Evolutionary conservation across 345 rosid genomes (phyloP).

Genomic region (Durio zibethinus): DNA sequence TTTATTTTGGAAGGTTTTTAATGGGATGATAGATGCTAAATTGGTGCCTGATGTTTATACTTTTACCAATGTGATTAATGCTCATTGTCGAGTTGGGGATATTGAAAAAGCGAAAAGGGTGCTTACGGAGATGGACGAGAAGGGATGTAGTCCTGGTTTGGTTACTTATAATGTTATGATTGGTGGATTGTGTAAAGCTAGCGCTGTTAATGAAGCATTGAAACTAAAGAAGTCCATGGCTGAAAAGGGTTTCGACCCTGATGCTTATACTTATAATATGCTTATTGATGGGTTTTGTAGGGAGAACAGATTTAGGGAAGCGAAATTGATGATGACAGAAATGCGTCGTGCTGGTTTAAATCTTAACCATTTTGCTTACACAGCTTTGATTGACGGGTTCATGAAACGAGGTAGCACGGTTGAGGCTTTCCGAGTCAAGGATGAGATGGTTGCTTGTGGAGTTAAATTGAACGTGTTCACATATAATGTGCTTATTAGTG

Average conservation of each 20-base stretch:
- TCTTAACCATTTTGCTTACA: slow-evolving; percentile 44
- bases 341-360: slow-evolving; percentile 47
- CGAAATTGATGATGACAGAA: slow-evolving; percentile 48
- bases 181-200: slow-evolving; percentile 51
- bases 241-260: slow-evolving; percentile 46
- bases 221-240: slow-evolving; percentile 45
- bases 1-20: slow-evolving; percentile 61
- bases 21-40: slow-evolving; percentile 47
- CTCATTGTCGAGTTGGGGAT: slow-evolving; percentile 55
- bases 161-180: slow-evolving; percentile 54
- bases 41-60: slow-evolving; percentile 44
- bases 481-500: slow-evolving; percentile 48
- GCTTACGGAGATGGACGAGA: slow-evolving; percentile 48
- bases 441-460: slow-evolving; percentile 55
- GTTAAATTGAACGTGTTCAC: slow-evolving; percentile 33
- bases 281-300: slow-evolving; percentile 60
- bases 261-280: slow-evolving; percentile 34
- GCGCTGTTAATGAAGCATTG: slow-evolving; percentile 54
- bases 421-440: slow-evolving; percentile 56
- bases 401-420: slow-evolving; percentile 46
- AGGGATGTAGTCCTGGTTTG: slow-evolving; percentile 40
- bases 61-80: slow-evolving; percentile 51
- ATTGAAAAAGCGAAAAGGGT: slow-evolving; percentile 38
- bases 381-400: slow-evolving; percentile 57
- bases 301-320: slow-evolving; percentile 52